A percentile compares a stretch with the other conserved stretches of the same genome.
Conservation (phyloP, 306 rosid species). For the Boehmeria nivea region DNA sequence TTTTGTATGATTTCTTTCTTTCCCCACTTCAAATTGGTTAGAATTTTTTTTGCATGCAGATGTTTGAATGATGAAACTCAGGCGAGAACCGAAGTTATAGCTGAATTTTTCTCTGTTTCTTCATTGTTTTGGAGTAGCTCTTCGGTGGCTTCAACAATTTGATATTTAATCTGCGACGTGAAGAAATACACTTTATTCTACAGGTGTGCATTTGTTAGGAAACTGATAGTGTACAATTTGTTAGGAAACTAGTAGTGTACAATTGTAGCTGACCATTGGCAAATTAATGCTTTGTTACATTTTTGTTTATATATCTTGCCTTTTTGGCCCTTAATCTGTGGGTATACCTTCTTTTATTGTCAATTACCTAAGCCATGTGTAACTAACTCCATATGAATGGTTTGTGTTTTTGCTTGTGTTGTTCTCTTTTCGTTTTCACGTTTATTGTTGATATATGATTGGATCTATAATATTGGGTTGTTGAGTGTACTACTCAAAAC, state of each 20-base stretch:
- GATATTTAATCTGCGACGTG: conserved; percentile 24
- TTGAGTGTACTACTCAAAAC: no score
- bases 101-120: conserved; percentile 20
- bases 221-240: conserved; percentile 30
- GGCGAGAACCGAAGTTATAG: conserved; percentile 23
- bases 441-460: no score
- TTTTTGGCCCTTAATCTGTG: no score
- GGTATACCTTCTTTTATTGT: no score
- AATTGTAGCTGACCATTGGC: conserved; percentile 24
- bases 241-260: conserved; percentile 33
- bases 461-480: no score
- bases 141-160: conserved; percentile 31
- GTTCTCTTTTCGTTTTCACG: no score
- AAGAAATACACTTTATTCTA: conserved; percentile 21
- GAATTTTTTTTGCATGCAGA: conserved; percentile 43
- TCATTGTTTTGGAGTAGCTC: conserved; percentile 28
- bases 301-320: not conserved
- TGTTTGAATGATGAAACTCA: conserved; percentile 49
- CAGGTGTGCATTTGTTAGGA: conserved; percentile 22
- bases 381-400: no score
- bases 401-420: no score
- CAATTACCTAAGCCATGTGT: no score
- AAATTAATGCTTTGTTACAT: conserved; percentile 23
- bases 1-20: not conserved
- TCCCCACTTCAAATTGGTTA: conserved; percentile 17